Base-by-base conservation (phyloP, 768 basidiomycete genomes). In the Mycena epipterygia region DNA sequence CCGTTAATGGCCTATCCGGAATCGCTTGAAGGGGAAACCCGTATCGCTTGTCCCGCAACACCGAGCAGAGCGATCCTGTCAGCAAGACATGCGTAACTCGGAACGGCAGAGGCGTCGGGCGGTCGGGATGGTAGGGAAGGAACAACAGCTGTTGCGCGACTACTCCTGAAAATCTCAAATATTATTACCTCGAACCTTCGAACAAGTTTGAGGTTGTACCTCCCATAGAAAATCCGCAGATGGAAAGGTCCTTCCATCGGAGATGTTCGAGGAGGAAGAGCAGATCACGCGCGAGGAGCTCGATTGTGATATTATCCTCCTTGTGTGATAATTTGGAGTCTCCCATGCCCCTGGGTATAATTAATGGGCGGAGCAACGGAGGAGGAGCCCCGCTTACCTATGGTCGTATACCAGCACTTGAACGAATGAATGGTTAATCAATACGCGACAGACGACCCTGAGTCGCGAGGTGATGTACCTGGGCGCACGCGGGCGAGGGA, bases 151-250 rank as follows among this genome's bases (percentile, higher is more conserved):
- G 84, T 57, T 87, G 86, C 3, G 83, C 78, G 51, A 88, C 73
- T 9, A 82, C 78, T 48, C 86, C 86, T 87, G 53, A 35, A 23
- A 39, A 44, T 46, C n/a, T 9, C 27, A 23, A 7, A 37, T n/a
- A 27, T 53, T 46, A 19, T n/a, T 27, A 19, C 6, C 7, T 23
- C 9, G 25, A 27, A 68, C 23, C 23, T 39, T 16, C 3, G 30
- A 25, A 5, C 3, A 55, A 17, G 41, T 63, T 29, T n/a, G n/a
- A n/a, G 21, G 12, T 13, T 21, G 11, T 71, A 86, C 87, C 87
- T 62, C 87, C 87, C 87, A 88, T 87, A 2, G 87, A 88, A 75
- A 83, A 87, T 5, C 86, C 87, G 61, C 86, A 85, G 11, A 88
- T 70, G 11, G 83, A 78, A 30, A 88, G 66, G 53, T 84, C 75